These are phyloP conservation scores for Trichoderma koningiopsis DNA, from an alignment of 2,329 filamentous ascomycete genomes.

Conservation along the genomic window DNA sequence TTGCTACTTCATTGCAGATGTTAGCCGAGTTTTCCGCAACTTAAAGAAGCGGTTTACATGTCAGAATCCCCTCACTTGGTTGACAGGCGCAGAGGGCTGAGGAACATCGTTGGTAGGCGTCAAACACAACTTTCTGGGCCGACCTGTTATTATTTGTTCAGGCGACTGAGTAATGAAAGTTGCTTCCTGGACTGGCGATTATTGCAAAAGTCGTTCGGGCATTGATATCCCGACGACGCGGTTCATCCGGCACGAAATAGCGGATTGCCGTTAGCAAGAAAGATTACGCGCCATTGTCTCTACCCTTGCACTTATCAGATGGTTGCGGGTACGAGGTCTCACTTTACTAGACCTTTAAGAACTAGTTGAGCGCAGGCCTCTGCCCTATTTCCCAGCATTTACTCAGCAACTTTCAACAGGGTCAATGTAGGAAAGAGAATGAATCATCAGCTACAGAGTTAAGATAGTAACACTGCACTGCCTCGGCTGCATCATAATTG, in stretches of 20 bases:
- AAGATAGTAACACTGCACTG: not conserved
- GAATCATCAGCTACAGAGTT: not conserved
- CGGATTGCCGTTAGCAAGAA: not conserved
- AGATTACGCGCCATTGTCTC: not conserved
- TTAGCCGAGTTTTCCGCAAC: not conserved
- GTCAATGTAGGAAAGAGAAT: not conserved
- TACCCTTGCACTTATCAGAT: not conserved
- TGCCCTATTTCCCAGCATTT: not conserved
- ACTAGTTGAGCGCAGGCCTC: not conserved
- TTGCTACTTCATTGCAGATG: not conserved
- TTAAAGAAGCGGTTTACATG: not conserved
- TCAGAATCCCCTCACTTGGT: not conserved
- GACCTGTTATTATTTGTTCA: not conserved
- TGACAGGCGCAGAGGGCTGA: not conserved
- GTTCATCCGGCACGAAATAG: not conserved
- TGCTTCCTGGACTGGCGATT: not conserved
- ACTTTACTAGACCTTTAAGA: not conserved
- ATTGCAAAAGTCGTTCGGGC: not conserved
- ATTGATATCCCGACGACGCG: too few relatives aligned
- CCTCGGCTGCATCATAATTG: too few relatives aligned
- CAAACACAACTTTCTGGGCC: not conserved
- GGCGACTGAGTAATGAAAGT: not conserved
- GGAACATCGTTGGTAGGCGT: not conserved
- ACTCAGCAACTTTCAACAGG: not conserved
- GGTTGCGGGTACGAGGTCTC: not conserved